Percentiles rank a stretch among this genome's conserved stretches.
Evolutionary conservation across 78 protist genomes (phyloP).

Genomic region (Chrysochromulina parva): DNA sequence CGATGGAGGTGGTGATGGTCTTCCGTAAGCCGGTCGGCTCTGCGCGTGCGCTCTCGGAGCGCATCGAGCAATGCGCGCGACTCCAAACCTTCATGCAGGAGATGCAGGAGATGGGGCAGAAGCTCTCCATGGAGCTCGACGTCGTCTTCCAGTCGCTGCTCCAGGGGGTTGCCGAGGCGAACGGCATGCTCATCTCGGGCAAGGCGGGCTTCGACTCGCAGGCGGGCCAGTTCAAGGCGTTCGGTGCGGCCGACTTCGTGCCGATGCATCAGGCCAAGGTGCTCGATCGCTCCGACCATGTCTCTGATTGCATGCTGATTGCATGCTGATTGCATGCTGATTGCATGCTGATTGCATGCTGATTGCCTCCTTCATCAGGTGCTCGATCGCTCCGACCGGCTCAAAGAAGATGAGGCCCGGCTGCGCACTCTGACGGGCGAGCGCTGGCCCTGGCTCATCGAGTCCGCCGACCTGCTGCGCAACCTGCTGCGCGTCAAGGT

Average conservation of each 20-base stretch:
- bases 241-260: not conserved
- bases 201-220: not conserved
- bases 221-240: not conserved
- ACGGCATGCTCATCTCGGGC: not conserved
- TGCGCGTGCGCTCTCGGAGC: not conserved
- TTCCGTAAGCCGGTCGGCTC: not conserved
- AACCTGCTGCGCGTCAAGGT: constrained; percentile 7
- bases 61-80: not conserved
- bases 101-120: not conserved
- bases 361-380: no score
- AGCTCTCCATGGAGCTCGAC: not conserved
- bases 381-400: constrained; percentile 18
- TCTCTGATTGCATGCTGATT: no score
- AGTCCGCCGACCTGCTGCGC: not conserved
- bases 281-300: no score
- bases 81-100: not conserved
- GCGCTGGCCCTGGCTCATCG: not conserved
- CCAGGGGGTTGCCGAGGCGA: not conserved
- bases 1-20: not conserved
- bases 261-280: constrained; percentile 48
- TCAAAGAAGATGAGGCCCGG: not conserved
- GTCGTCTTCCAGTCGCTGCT: not conserved
- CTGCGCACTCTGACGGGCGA: not conserved
- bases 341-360: no score
- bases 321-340: no score